A percentile compares a stretch with the other conserved stretches of the same genome.
phyloP scores from a whole-genome alignment of 2,329 filamentous ascomycete species.

The Boeremia exigua region DNA sequence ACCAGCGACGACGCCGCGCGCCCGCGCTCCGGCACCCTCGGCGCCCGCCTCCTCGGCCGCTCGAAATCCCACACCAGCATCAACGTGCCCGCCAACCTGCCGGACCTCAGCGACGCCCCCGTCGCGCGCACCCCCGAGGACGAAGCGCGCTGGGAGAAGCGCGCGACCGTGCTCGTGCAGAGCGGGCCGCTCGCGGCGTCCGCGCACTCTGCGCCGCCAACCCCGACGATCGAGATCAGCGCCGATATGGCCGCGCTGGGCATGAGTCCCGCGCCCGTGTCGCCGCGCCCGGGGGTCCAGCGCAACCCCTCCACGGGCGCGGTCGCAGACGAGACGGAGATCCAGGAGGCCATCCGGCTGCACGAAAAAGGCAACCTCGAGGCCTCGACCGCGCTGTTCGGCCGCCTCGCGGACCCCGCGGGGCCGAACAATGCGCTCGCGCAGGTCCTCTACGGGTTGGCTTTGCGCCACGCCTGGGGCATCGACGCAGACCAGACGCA shows the following conservation, averaged over 20 bases:
- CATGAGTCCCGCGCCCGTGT: slow-evolving; percentile 2
- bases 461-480: slow-evolving; percentile 92
- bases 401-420: slow-evolving; percentile 77
- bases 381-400: slow-evolving; percentile 84
- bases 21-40: slow-evolving; percentile 9
- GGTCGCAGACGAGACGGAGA: slow-evolving; percentile 59
- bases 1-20: slow-evolving; percentile 10
- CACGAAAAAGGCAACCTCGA: slow-evolving; percentile 84
- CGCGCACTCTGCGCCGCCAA: slow-evolving; percentile 44
- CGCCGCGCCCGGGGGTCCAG: background rate
- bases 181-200: slow-evolving; percentile 52
- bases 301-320: slow-evolving; percentile 19
- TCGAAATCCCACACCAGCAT: slow-evolving; percentile 66
- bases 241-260: slow-evolving; percentile 6
- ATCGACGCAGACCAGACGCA: slow-evolving; percentile 72
- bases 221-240: slow-evolving; percentile 32
- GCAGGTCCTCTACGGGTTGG: slow-evolving; percentile 94
- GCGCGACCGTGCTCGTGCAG: slow-evolving; percentile 85
- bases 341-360: slow-evolving; percentile 93
- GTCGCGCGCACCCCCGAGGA: slow-evolving; percentile 52
- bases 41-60: slow-evolving; percentile 67
- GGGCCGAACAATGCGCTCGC: slow-evolving; percentile 91
- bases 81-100: slow-evolving; percentile 80
- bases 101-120: slow-evolving; percentile 67
- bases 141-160: slow-evolving; percentile 82